Percentiles rank a stretch among this genome's conserved stretches.
phyloP scores from a whole-genome alignment of 164 flowering plant species.

The Sextonia rubra region DNA sequence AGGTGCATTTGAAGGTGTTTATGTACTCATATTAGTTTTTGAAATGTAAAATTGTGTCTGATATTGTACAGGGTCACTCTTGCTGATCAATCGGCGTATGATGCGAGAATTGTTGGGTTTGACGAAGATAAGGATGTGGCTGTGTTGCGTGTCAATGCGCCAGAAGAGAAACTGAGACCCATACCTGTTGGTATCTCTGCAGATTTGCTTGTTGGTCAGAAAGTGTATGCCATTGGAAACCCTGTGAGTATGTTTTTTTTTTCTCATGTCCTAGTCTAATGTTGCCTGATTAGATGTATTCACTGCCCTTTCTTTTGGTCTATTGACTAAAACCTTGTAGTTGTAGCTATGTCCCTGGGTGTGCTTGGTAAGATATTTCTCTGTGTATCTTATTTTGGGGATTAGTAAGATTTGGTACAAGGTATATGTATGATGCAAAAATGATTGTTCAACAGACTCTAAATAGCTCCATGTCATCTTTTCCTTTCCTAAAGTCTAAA shows the following conservation, averaged over 20 bases:
- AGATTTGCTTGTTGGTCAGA: constrained; percentile 97
- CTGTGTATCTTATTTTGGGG: too few relatives aligned
- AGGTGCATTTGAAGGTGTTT: too few relatives aligned
- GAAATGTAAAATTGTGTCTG: constrained; percentile 10
- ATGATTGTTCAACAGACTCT: too few relatives aligned
- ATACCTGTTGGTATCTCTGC: constrained; percentile 90
- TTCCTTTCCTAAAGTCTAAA: too few relatives aligned
- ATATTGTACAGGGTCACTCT: constrained; percentile 79
- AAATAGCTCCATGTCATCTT: too few relatives aligned
- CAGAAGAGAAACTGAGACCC: constrained; percentile 81
- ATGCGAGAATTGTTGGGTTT: constrained; percentile 91
- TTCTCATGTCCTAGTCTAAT: neutral
- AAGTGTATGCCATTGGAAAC: constrained; percentile 95
- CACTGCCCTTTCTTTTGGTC: neutral
- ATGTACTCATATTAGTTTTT: too few relatives aligned
- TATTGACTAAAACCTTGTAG: neutral
- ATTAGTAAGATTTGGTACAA: too few relatives aligned
- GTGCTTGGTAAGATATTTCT: too few relatives aligned
- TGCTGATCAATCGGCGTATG: constrained; percentile 87
- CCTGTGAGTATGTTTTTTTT: constrained; percentile 53
- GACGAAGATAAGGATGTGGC: constrained; percentile 99
- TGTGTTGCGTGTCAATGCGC: constrained; percentile 77
- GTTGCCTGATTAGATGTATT: neutral
- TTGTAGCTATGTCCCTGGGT: neutral
- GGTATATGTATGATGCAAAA: too few relatives aligned